Base-by-base conservation (phyloP, 2,329 filamentous ascomycete genomes). In the Xylaria sp. region DNA sequence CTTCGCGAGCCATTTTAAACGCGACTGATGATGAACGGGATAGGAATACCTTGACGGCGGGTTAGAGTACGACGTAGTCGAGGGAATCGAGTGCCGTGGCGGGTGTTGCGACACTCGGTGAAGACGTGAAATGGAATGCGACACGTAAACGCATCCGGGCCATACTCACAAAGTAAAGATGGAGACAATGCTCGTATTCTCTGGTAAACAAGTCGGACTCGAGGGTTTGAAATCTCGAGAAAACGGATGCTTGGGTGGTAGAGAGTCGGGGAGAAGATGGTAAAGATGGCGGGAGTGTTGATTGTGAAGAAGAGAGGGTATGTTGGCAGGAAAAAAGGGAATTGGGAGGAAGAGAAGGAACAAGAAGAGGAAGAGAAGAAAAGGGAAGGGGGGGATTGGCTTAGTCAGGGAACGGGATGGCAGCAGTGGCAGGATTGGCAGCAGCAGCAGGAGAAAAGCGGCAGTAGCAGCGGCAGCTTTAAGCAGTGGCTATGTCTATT, bases 1-100 rank as follows among this genome's bases (percentile, higher is more conserved):
- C 78, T 75, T 80, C 79, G 69, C 78, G 78, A 66, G 76, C 72
- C 79, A 81, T 81, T 60, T 66, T 65, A 63, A 54, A 56, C 39
- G 50, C 47, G 55, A 51, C 39, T 7, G 13, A 4, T 23, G 51
- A 18, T 16, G 59, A 61, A 54, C 57, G 51, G 55, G 49, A 10
- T 37, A 37, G 44, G 50, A 59, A 65, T 62, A 66, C 58, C 66
- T 68, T 61, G 19, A 66, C 23, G 39, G 55, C 57, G 58, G 30
- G 62, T 72, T 71, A 71, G 68, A 49, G 55, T 48, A 58, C 42
- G 51, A 59, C 23, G 65, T 70, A 67, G 59, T 57, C 49, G 54
- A 54, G 51, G 42, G 18, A 13, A 55, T 34, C 44, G 61, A 51
- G 49, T 35, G 57, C 11, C 6, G 44, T 37, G 52, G 56, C 56